Evolutionary conservation across 2,329 filamentous ascomycete species (phyloP).

Genomic region (Byssoonygena ceratinophila): DNA sequence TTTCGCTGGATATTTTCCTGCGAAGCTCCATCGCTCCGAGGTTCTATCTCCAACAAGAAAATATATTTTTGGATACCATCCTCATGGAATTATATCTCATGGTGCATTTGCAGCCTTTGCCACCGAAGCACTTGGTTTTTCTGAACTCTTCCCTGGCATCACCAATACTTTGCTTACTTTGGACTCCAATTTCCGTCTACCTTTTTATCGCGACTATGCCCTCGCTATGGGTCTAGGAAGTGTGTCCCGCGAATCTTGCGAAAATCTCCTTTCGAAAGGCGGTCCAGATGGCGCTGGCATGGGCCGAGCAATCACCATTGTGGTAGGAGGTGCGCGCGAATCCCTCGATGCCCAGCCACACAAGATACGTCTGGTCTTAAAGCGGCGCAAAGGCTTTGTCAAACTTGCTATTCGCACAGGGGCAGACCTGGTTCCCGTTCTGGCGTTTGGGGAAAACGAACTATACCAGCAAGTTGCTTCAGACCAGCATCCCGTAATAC

Average conservation of each 20-base stretch:
- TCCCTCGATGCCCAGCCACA: constrained; percentile 79
- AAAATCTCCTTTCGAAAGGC: constrained; percentile 73
- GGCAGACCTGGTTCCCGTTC: constrained; percentile 85
- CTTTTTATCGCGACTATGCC: constrained; percentile 90
- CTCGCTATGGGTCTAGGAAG: constrained; percentile 76
- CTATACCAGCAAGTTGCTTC: constrained; percentile 83
- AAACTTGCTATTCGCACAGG: constrained; percentile 85
- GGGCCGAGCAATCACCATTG: constrained; percentile 93
- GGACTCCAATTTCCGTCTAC: constrained; percentile 91
- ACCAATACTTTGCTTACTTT: constrained; percentile 87
- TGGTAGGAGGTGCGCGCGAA: constrained; percentile 84
- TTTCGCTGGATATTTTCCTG: constrained; percentile 88
- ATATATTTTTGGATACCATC: constrained; percentile 96
- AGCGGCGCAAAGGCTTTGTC: constrained; percentile 79
- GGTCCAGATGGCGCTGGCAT: constrained; percentile 69
- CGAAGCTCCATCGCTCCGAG: constrained; percentile 72
- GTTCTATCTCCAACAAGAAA: constrained; percentile 70
- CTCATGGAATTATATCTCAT: constrained; percentile 93
- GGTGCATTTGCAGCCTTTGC: constrained; percentile 89
- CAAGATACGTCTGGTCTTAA: constrained; percentile 64
- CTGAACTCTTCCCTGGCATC: constrained; percentile 81
- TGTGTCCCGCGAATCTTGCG: constrained; percentile 83
- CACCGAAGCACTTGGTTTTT: constrained; percentile 81
- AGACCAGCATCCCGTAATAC: constrained; percentile 64
- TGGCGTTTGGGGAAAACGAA: constrained; percentile 92